phyloP scores from a whole-genome alignment of 2,329 filamentous ascomycete genomes.

The Colletotrichum sp. region DNA sequence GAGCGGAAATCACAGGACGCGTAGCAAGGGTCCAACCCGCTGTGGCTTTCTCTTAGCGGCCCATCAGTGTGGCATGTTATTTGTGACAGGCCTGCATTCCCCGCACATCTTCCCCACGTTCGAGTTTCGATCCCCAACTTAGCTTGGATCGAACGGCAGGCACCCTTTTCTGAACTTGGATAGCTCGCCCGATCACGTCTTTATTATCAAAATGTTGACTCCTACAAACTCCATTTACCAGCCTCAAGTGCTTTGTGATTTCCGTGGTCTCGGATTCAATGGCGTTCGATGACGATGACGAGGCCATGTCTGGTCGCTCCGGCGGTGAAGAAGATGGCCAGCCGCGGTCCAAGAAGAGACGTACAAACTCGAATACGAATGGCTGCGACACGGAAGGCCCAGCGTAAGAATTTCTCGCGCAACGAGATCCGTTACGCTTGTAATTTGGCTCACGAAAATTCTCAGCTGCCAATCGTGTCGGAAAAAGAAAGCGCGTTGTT shows the following conservation, averaged over 20 bases:
- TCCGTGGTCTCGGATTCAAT: neutral
- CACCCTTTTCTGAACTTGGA: neutral
- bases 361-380: neutral
- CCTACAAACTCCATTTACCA: neutral
- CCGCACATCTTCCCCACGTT: conserved; percentile 8
- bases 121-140: neutral
- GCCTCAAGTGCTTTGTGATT: neutral
- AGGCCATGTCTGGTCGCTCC: neutral
- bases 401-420: neutral
- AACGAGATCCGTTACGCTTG: no score
- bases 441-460: neutral
- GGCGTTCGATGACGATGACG: conserved; percentile 2
- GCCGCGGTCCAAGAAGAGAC: neutral
- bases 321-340: neutral
- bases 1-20: neutral
- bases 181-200: neutral
- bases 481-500: conserved; percentile 50
- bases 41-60: neutral
- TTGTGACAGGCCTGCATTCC: neutral
- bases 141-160: neutral
- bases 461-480: conserved; percentile 44
- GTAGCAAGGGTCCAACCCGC: neutral
- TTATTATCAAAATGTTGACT: neutral
- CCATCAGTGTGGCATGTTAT: neutral
- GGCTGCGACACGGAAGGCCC: neutral